Conservation (phyloP, 768 basidiomycete genomes). For the Lentinula raphanica region DNA sequence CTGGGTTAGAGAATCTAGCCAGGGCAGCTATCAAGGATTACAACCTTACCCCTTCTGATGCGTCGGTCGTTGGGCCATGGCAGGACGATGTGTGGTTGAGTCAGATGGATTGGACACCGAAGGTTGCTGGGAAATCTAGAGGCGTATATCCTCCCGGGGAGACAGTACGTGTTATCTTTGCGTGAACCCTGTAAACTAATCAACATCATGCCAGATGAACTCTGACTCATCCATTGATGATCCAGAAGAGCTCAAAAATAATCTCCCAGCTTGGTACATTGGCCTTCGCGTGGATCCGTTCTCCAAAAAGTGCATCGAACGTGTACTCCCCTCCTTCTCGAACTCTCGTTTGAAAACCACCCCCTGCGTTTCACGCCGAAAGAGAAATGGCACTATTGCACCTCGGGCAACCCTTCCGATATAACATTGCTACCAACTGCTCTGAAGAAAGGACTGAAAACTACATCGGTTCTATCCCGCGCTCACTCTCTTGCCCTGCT, state of each 20-base stretch:
- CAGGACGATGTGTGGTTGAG: slow-evolving; percentile 75
- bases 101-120: slow-evolving; percentile 95
- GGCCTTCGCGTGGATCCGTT: slow-evolving; percentile 41
- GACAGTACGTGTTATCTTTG: slow-evolving; percentile 9
- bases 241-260: background rate
- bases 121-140: slow-evolving; percentile 65
- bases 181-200: background rate
- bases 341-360: slow-evolving; percentile 52
- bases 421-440: slow-evolving; percentile 39
- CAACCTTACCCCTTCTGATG: slow-evolving; percentile 7
- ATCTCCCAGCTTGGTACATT: slow-evolving; percentile 54
- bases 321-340: slow-evolving; percentile 67
- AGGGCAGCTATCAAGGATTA: slow-evolving; percentile 46
- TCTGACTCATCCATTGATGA: background rate
- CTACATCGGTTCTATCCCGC: slow-evolving; percentile 37
- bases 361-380: slow-evolving; percentile 51
- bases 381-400: slow-evolving; percentile 66
- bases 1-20: slow-evolving; percentile 64
- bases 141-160: slow-evolving; percentile 39
- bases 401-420: slow-evolving; percentile 21
- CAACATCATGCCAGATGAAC: background rate
- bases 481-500: slow-evolving; percentile 46
- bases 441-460: slow-evolving; percentile 30
- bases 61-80: slow-evolving; percentile 42
- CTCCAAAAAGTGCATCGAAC: slow-evolving; percentile 35